These are phyloP conservation scores for Schizopora paradoxa DNA, from an alignment of 1,284 basidiomycete species.

Conservation along the genomic window DNA sequence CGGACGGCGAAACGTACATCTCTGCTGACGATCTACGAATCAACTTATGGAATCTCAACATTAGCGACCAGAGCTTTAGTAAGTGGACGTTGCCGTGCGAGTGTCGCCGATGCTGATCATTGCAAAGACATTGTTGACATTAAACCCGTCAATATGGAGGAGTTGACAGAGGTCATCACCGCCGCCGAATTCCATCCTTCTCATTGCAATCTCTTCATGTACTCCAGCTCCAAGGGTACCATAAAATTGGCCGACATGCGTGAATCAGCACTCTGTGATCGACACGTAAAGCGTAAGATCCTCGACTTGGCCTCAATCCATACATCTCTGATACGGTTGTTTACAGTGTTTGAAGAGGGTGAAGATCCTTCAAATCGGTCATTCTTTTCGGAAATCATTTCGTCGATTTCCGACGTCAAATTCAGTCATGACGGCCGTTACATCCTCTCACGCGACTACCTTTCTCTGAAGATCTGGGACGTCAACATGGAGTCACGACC, in stretches of 20 bases:
- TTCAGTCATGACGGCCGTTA: slow-evolving; percentile 97
- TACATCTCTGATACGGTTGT: slow-evolving; percentile 18
- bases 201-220: slow-evolving; percentile 99
- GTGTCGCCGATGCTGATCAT: slow-evolving; percentile 2
- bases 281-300: slow-evolving; percentile 88
- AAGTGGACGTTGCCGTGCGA: slow-evolving; percentile 32
- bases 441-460: slow-evolving; percentile 94
- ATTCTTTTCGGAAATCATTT: slow-evolving; percentile 99
- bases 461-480: slow-evolving; percentile 99
- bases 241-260: slow-evolving; percentile 99
- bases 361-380: slow-evolving; percentile 97
- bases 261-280: slow-evolving; percentile 94
- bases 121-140: slow-evolving; percentile 95
- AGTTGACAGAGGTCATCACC: slow-evolving; percentile 98
- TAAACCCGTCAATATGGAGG: slow-evolving; percentile 99
- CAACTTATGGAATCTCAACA: slow-evolving; percentile 98
- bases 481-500: slow-evolving; percentile 98
- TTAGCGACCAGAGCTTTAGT: slow-evolving; percentile 99
- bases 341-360: slow-evolving; percentile 92
- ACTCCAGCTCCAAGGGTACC: slow-evolving; percentile 98
- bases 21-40: slow-evolving; percentile 96
- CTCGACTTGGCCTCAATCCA: slow-evolving; percentile 19
- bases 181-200: slow-evolving; percentile 98
- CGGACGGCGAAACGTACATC: slow-evolving; percentile 99
- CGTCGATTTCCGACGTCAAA: slow-evolving; percentile 99